A percentile compares a stretch with the other conserved stretches of the same genome.
These are phyloP conservation scores for Cladophialophora exuberans DNA, from an alignment of 2,329 filamentous ascomycete genomes.

Conservation along the genomic window DNA sequence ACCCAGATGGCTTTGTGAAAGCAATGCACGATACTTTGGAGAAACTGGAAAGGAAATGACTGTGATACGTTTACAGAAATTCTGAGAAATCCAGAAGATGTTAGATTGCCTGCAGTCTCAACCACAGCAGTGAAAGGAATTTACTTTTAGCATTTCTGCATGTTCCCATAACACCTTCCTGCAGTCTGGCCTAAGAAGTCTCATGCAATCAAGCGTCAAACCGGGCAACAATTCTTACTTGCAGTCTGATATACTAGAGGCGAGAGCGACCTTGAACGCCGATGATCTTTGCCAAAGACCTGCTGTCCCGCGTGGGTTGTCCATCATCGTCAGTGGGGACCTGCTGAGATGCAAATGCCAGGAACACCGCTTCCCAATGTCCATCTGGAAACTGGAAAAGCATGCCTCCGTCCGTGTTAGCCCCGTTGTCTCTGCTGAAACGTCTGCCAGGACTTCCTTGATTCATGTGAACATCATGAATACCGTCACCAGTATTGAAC, in stretches of 20 bases:
- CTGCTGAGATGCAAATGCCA: conserved; percentile 45
- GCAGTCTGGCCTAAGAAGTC: too few relatives aligned
- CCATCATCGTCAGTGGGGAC: conserved; percentile 39
- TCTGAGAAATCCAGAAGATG: too few relatives aligned
- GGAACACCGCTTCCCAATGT: conserved; percentile 45
- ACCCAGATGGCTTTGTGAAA: neutral
- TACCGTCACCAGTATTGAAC: conserved; percentile 34
- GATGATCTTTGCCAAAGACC: conserved; percentile 1
- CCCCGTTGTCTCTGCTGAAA: conserved; percentile 36
- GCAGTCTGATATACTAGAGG: too few relatives aligned
- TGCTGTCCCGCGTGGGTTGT: conserved; percentile 7
- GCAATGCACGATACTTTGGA: neutral
- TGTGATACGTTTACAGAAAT: too few relatives aligned
- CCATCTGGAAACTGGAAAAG: conserved; percentile 41
- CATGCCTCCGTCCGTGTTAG: conserved; percentile 43
- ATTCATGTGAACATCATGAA: conserved; percentile 49
- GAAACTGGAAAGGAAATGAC: neutral
- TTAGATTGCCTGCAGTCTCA: too few relatives aligned
- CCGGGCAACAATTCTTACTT: too few relatives aligned
- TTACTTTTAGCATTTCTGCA: too few relatives aligned
- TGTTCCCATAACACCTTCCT: too few relatives aligned
- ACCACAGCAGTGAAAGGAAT: too few relatives aligned
- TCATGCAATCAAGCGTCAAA: too few relatives aligned
- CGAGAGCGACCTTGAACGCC: neutral
- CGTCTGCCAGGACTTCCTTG: conserved; percentile 38